These are phyloP conservation scores for Rhodomyrtus psidioides DNA, from an alignment of 441 rosid genomes.

Conservation along the genomic window DNA sequence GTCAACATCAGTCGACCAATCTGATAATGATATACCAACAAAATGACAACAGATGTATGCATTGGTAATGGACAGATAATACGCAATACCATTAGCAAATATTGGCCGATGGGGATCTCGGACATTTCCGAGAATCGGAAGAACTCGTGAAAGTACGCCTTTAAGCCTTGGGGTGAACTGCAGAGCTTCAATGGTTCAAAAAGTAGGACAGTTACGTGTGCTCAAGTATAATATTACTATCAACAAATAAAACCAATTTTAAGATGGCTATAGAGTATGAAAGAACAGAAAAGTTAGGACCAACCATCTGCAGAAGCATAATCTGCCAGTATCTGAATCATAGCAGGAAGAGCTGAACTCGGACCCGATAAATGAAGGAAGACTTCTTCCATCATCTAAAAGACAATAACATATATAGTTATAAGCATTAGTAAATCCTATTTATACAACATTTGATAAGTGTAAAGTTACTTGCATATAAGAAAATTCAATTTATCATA, in stretches of 20 bases:
- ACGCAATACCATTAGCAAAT: slow-evolving; percentile 80
- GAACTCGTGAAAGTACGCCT: slow-evolving; percentile 79
- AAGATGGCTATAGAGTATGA: neutral
- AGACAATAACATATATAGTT: slow-evolving; percentile 9
- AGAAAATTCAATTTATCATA: neutral
- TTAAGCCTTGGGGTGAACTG: slow-evolving; percentile 94
- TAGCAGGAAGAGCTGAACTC: slow-evolving; percentile 76
- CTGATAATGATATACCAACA: neutral
- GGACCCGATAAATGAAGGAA: slow-evolving; percentile 72
- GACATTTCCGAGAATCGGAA: slow-evolving; percentile 89
- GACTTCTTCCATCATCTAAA: slow-evolving; percentile 98
- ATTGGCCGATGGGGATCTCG: slow-evolving; percentile 83
- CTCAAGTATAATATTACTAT: slow-evolving; percentile 18
- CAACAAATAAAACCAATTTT: neutral
- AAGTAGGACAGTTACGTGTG: slow-evolving; percentile 18
- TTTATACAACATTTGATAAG: neutral
- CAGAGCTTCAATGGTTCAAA: slow-evolving; percentile 61
- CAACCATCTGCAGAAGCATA: slow-evolving; percentile 96
- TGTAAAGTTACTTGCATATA: neutral
- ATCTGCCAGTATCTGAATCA: slow-evolving; percentile 98
- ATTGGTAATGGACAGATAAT: neutral
- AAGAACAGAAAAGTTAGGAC: slow-evolving; percentile 18
- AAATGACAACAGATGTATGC: neutral
- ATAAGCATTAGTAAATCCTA: neutral
- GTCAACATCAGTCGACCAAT: neutral